Conservation (phyloP, 179 eudicot species). For the Patellifolia procumbens region DNA sequence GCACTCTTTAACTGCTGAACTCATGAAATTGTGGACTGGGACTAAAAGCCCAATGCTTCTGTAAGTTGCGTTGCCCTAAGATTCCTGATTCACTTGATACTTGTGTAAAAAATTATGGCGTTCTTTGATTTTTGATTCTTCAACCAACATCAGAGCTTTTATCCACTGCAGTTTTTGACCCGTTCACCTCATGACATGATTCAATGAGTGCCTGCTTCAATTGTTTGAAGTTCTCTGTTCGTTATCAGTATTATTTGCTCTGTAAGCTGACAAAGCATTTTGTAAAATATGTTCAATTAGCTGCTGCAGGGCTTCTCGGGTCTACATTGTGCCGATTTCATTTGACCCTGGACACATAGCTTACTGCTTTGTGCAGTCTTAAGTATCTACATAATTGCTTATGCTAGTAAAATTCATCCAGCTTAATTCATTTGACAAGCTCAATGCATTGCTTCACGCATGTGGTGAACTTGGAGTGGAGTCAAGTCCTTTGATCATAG, state of each 20-base stretch:
- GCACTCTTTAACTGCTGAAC: not conserved
- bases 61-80: not conserved
- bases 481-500: conserved; percentile 51
- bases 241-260: not conserved
- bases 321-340: not conserved
- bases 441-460: conserved; percentile 50
- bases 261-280: not conserved
- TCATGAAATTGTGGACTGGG: not conserved
- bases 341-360: not conserved
- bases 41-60: not conserved
- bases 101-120: not conserved
- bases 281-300: not conserved
- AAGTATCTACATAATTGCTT: not conserved
- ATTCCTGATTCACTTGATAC: not conserved
- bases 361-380: conserved; percentile 6
- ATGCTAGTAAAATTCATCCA: conserved; percentile 23
- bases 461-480: conserved; percentile 61
- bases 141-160: not conserved
- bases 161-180: not conserved
- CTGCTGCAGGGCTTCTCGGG: not conserved
- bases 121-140: not conserved
- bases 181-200: not conserved
- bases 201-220: not conserved
- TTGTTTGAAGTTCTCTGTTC: not conserved
- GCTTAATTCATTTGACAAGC: conserved; percentile 59